Conservation (phyloP, 305 asterid species). For the Fraxinus velutina region DNA sequence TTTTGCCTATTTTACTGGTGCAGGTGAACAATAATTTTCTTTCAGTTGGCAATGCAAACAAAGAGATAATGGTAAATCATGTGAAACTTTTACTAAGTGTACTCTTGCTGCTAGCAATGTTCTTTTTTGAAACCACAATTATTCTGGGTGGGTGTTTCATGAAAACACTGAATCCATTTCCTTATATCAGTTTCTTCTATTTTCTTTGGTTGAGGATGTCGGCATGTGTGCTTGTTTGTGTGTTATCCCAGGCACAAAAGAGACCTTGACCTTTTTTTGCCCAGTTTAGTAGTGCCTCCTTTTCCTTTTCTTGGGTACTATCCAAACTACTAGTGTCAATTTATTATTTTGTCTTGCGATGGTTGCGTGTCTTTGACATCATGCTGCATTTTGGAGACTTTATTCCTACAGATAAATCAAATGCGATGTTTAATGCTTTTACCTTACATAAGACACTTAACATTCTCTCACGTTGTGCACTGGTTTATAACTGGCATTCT, state of each 20-base stretch:
- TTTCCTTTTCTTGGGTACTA: neutral
- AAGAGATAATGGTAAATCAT: slow-evolving; percentile 68
- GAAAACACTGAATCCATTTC: neutral
- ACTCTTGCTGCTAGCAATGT: neutral
- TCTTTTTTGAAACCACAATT: neutral
- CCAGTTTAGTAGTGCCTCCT: neutral
- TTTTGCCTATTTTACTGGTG: slow-evolving; percentile 17
- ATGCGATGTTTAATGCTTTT: neutral
- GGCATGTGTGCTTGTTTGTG: neutral
- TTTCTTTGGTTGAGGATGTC: neutral
- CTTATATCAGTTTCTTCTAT: neutral
- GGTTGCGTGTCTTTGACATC: neutral
- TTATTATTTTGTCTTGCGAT: neutral
- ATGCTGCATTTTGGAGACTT: neutral
- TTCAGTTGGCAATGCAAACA: slow-evolving; percentile 81
- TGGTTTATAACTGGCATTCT: slow-evolving; percentile 28
- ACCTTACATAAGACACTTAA: neutral
- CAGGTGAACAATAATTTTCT: slow-evolving; percentile 96
- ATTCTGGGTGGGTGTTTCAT: neutral
- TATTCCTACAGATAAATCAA: neutral
- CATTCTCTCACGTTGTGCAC: slow-evolving; percentile 2
- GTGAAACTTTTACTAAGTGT: slow-evolving; percentile 16
- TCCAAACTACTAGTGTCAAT: neutral
- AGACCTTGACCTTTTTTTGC: neutral
- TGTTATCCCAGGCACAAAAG: neutral